A percentile compares a stretch with the other conserved stretches of the same genome.
Evolutionary conservation across 192 early-diverging fungal genomes (phyloP).

Genomic region (Powellomyces hirtus): DNA sequence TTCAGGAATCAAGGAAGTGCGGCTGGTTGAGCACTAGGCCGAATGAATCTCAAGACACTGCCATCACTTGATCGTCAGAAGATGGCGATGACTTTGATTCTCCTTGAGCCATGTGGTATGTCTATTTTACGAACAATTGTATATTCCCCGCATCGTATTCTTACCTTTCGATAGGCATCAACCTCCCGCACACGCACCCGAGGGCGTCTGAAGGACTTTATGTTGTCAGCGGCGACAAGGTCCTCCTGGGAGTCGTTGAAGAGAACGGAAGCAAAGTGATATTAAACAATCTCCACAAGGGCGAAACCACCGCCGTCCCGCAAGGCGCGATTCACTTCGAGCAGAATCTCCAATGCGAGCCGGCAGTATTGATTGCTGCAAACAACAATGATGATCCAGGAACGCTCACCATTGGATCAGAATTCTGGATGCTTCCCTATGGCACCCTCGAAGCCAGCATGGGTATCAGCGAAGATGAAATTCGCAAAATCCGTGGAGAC

Average conservation of each 20-base stretch:
- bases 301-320: neutral
- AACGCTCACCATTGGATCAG: neutral
- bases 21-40: neutral
- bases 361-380: neutral
- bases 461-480: neutral
- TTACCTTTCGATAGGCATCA: neutral
- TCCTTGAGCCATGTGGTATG: neutral
- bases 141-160: neutral
- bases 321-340: slow-evolving; percentile 2
- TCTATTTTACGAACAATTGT: neutral
- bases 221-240: neutral
- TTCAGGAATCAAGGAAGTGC: neutral
- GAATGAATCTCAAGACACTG: neutral
- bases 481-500: neutral
- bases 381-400: neutral
- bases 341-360: slow-evolving; percentile 1
- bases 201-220: slow-evolving; percentile 1
- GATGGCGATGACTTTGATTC: neutral
- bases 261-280: neutral
- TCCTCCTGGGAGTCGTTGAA: slow-evolving; percentile 2
- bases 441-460: slow-evolving; percentile 2
- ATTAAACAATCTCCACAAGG: neutral
- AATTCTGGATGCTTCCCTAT: slow-evolving; percentile 7
- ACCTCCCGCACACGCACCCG: neutral
- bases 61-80: neutral